Conservation (phyloP, 2,329 filamentous ascomycete species). For the Talaromyces islandicus region DNA sequence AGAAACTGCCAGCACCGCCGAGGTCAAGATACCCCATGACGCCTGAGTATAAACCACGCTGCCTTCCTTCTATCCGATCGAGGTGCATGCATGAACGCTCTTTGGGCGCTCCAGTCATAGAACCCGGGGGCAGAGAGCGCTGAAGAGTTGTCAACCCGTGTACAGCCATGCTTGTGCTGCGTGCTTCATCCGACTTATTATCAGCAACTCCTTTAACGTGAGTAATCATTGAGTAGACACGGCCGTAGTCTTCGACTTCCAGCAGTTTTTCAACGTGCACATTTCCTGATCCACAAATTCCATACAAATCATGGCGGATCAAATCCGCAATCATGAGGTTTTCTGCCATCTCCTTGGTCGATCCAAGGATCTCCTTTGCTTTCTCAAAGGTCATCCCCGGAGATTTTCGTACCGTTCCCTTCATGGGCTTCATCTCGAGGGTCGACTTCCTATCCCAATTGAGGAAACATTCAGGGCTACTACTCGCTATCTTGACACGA, state of each 20-base stretch:
- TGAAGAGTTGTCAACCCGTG: constrained; percentile 68
- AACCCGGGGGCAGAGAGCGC: constrained; percentile 75
- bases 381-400: constrained; percentile 61
- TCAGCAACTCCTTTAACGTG: constrained; percentile 64
- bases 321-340: constrained; percentile 98
- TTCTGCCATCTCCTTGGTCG: constrained; percentile 87
- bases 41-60: constrained; percentile 75
- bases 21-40: constrained; percentile 87
- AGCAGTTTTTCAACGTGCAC: constrained; percentile 74
- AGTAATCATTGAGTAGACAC: constrained; percentile 86
- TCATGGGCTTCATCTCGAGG: constrained; percentile 77
- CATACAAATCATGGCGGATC: constrained; percentile 87
- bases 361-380: constrained; percentile 66
- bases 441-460: constrained; percentile 51
- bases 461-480: constrained; percentile 85
- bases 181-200: constrained; percentile 19
- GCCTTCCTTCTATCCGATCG: constrained; percentile 57
- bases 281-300: constrained; percentile 68
- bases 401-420: constrained; percentile 85
- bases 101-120: constrained; percentile 96
- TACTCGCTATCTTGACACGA: constrained; percentile 66
- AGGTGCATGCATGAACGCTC: constrained; percentile 85
- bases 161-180: constrained; percentile 29
- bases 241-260: constrained; percentile 83
- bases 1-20: constrained; percentile 80